Base-by-base conservation (phyloP, 768 basidiomycete genomes). In the Mycena amicta region DNA sequence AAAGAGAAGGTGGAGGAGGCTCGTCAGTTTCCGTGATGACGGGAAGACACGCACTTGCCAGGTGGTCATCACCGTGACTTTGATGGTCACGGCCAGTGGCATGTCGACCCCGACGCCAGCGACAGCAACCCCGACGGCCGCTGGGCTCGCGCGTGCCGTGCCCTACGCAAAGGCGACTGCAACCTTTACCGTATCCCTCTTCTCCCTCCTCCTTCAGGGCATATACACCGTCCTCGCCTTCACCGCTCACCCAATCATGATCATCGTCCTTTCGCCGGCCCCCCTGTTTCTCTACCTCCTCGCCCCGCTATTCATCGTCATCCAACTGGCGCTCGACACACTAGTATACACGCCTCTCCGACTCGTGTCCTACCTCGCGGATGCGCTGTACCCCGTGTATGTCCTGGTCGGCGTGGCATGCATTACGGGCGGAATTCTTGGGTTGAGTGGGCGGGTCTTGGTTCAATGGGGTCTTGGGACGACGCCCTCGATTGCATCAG, bases 361-460 rank as follows among this genome's bases (percentile, higher is more conserved):
- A 13, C 66, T 79, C 31, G 60, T 71, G 23, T 50, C 70, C 5
- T 77, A 73, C 66, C 55, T 80, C 26, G 66, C 79, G 18, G 75
- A 79, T 5, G 74, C 76, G 11, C 51, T 86, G 1, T 83, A 81
- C 47, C 85, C 85, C 0, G 52, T 85, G 31, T 87, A 86, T 61
- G 77, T 85, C 15, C 79, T 86, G 57, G 77, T 74, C 40, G 83
- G 83, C 1, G 77, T 82, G 1, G 84, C 85, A 1, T 84, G 81
- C 60, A 79, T 87, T 50, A 74, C 75, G 8, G 85, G 85, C 5
- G 71, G 69, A 11, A 18, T 77, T 20, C 43, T 86, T 1, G 85
- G 85, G 2, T 49, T 77, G 1, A 59, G 72, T 13, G 85, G 75
- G 46, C 53, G 53, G 43, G 20, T 53, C 53, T 27, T 53, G 27